These are phyloP conservation scores for Dendrocalamus latiflorus DNA, from an alignment of 202 grass and related monocot species.

Conservation along the genomic window DNA sequence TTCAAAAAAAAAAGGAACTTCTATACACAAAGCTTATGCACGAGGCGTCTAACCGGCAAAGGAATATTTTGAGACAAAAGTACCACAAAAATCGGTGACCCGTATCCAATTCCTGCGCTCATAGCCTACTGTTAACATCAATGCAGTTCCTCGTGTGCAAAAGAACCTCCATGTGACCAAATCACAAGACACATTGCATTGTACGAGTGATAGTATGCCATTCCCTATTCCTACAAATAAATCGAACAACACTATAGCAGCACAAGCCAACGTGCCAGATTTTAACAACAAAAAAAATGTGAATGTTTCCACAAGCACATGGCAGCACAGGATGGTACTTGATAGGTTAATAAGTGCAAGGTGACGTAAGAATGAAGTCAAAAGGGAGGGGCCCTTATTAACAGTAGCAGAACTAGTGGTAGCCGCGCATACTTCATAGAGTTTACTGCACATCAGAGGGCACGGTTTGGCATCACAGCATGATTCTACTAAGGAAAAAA, in stretches of 20 bases:
- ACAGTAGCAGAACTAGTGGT: constrained; percentile 23
- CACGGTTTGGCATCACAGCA: constrained; percentile 35
- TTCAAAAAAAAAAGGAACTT: neutral
- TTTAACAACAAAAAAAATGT: neutral
- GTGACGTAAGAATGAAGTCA: constrained; percentile 29
- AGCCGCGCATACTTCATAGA: neutral
- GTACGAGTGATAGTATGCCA: neutral
- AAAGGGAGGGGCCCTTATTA: constrained; percentile 31
- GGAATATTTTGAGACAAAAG: constrained; percentile 21
- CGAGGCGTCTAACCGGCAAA: neutral
- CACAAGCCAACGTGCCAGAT: neutral
- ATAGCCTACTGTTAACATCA: neutral
- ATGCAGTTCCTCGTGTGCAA: neutral
- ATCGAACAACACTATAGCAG: neutral
- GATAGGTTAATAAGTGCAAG: constrained; percentile 13
- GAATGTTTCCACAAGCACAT: neutral
- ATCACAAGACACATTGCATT: constrained; percentile 8
- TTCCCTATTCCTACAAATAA: neutral
- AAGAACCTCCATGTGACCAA: constrained; percentile 3
- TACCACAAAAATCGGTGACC: neutral
- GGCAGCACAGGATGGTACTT: constrained; percentile 8
- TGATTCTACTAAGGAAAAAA: neutral
- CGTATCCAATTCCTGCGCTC: neutral
- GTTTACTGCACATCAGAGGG: constrained; percentile 37
- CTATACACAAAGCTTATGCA: neutral